These are phyloP conservation scores for Elsinoe fawcettii DNA, from an alignment of 2,329 filamentous ascomycete genomes.

Conservation along the genomic window DNA sequence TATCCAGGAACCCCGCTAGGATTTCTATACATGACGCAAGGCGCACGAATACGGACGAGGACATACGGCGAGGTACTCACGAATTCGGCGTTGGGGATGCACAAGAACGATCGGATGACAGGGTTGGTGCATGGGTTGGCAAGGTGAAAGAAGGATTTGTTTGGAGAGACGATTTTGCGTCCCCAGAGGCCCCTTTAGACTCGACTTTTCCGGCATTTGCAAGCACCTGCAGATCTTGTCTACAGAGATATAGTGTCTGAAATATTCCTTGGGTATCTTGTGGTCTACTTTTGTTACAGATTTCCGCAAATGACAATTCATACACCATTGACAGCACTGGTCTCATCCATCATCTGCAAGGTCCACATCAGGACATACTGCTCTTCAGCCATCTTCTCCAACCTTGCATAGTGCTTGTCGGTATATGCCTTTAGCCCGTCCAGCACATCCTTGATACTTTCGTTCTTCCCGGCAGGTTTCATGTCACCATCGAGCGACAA, in stretches of 20 bases:
- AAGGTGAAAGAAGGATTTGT: background rate
- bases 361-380: slow-evolving; percentile 93
- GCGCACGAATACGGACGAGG: slow-evolving; percentile 2
- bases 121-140: background rate
- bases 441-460: slow-evolving; percentile 72
- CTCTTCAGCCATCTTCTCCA: slow-evolving; percentile 87
- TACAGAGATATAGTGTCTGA: background rate
- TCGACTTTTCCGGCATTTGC: background rate
- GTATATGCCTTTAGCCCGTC: slow-evolving; percentile 86
- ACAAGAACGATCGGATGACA: background rate
- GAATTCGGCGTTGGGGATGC: background rate
- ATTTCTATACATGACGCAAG: slow-evolving; percentile 1
- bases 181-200: background rate
- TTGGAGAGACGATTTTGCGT: background rate
- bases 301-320: slow-evolving; percentile 13
- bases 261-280: background rate
- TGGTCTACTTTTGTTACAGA: background rate
- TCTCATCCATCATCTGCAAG: slow-evolving; percentile 80
- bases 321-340: slow-evolving; percentile 28
- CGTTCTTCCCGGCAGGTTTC: slow-evolving; percentile 38
- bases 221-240: background rate
- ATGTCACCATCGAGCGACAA: slow-evolving; percentile 23
- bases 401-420: slow-evolving; percentile 80
- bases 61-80: background rate
- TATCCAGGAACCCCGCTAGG: background rate